Base-by-base conservation (phyloP, 345 rosid species). In the Combretum micranthum region DNA sequence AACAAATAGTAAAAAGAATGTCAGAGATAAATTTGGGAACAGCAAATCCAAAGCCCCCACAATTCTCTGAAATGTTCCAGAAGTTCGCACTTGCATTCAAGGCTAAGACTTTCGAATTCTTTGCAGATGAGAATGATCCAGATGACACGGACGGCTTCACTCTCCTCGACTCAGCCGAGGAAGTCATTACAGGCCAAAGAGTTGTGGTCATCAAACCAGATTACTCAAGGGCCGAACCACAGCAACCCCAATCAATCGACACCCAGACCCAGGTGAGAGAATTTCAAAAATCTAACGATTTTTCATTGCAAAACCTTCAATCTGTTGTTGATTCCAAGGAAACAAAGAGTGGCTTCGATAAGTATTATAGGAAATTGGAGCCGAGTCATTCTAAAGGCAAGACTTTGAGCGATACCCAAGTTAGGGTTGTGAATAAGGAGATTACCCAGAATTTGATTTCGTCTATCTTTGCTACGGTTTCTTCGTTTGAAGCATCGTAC, bases 191-290 rank as follows among this genome's bases (percentile, higher is more conserved):
- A 69, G 94, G 88, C 69, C 99, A 87, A 70, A 82, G 90, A 60
- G 97, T 93, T 50, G 91, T 93, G 57, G 94, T 93, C 61, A 74
- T 89, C 66, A 93, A 86, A 57, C 99, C 97, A 1, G 97, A 92
- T 62, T 66, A 46, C 12, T 78, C 80, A 12, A n/a, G 52, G 13
- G 18, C 16, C 51, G 43, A 63, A 32, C 39, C 55, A 13, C 47
- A 20, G 37, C 42, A 56, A 64, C 13, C 57, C 75, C 50, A 67
- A 37, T 51, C 46, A 42, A 43, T 12, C 49, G 18, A 20, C 46
- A 10, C 44, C 50, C 47, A 48, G 47, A 22, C 60, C 21, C 61
- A 57, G 52, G 61, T 57, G 51, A 57, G 52, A 22, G 13, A 12
- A 47, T 16, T 15, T 11, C 39, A 3, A 32, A 9, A 32, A 32